Evolutionary conservation across 345 rosid genomes (phyloP).

Genomic region (Gossypium herbaceum): DNA sequence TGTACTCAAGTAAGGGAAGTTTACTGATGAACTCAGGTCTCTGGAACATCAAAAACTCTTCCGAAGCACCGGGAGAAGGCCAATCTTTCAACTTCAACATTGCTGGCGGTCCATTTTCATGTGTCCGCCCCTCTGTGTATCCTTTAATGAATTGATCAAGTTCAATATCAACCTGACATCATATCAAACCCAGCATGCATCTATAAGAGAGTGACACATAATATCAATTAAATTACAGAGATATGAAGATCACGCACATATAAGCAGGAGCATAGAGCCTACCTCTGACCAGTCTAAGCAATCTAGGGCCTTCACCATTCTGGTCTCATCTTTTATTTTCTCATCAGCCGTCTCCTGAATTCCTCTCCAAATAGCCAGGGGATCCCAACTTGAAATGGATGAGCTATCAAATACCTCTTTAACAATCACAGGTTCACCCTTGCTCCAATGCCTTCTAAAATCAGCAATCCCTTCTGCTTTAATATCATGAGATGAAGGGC

Average conservation of each 20-base stretch:
- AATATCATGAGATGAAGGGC: constrained; percentile 51
- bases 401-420: constrained; percentile 61
- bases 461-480: constrained; percentile 50
- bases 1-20: constrained; percentile 92
- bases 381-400: constrained; percentile 73
- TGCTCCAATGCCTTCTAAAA: constrained; percentile 77
- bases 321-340: constrained; percentile 55
- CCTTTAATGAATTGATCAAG: constrained; percentile 68
- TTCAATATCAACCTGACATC: constrained; percentile 67
- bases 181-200: constrained; percentile 2
- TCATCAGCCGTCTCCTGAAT: constrained; percentile 69
- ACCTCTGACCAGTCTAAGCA: constrained; percentile 84
- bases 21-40: constrained; percentile 82
- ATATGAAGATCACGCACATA: constrained; percentile 7
- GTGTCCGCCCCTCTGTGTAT: constrained; percentile 53
- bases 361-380: constrained; percentile 68
- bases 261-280: constrained; percentile 19
- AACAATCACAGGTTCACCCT: constrained; percentile 69
- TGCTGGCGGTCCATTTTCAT: constrained; percentile 44
- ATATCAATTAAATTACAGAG: constrained; percentile 1
- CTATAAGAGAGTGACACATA: not conserved
- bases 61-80: constrained; percentile 91
- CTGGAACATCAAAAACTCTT: constrained; percentile 82
- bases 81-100: constrained; percentile 41
- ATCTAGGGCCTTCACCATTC: constrained; percentile 67